A percentile compares a stretch with the other conserved stretches of the same genome.
These are phyloP conservation scores for Tuber indicum DNA, from an alignment of 495 filamentous ascomycete species.

Conservation along the genomic window DNA sequence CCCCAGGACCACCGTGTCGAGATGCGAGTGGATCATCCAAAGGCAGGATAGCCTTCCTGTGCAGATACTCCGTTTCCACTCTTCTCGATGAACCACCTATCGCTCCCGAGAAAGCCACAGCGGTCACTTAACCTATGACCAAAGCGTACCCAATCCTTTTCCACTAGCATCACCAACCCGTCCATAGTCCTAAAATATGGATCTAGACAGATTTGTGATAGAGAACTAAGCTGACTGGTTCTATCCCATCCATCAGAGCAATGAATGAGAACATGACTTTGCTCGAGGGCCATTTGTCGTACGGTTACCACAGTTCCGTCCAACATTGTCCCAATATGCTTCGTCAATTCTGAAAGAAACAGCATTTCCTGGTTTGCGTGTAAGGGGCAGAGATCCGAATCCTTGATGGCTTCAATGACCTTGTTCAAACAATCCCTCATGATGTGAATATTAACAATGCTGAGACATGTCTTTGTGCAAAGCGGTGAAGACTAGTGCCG, in stretches of 20 bases:
- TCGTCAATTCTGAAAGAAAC: conserved; percentile 82
- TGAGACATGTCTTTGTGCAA: conserved; percentile 75
- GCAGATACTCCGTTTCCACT: conserved; percentile 20
- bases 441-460: conserved; percentile 97
- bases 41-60: conserved; percentile 18
- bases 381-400: conserved; percentile 79
- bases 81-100: conserved; percentile 77
- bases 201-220: conserved; percentile 87
- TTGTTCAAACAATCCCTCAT: conserved; percentile 89
- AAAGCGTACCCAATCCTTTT: conserved; percentile 96
- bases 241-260: conserved; percentile 98
- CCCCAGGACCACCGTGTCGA: conserved; percentile 8
- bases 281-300: conserved; percentile 79
- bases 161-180: conserved; percentile 85
- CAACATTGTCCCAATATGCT: conserved; percentile 77
- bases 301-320: conserved; percentile 83
- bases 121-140: conserved; percentile 94
- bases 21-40: conserved; percentile 18
- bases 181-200: conserved; percentile 93
- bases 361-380: conserved; percentile 78
- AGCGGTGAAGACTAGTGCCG: conserved; percentile 55
- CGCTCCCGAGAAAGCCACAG: conserved; percentile 74
- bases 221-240: conserved; percentile 87
- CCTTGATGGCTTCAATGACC: conserved; percentile 83
- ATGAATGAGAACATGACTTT: conserved; percentile 92